Base-by-base conservation (phyloP, 1,139 yeast genomes). In the Arxiozyma telluris region DNA sequence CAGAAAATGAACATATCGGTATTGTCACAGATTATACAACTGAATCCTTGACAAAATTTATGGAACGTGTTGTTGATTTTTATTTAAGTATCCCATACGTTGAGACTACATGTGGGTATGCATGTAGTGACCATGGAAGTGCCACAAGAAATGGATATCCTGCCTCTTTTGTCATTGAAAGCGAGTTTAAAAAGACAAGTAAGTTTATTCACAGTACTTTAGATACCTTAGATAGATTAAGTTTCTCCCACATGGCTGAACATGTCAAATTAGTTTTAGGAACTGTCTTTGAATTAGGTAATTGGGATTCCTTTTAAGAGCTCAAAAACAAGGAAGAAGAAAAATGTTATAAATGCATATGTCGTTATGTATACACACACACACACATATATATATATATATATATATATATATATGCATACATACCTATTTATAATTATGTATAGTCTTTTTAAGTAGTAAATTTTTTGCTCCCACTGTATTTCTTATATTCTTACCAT, bases 101-200 rank as follows among this genome's bases (percentile, higher is more conserved):
- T 47, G 94, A 85, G 64, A 85, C 95, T 11, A 62, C 73, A 54
- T 91, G 98, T 72, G 96, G 96, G 0, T 90, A 90, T 64, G 95
- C 96, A 0, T 90, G 98, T 70, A 85, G 95, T 30, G 98, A 91
- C 70, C 96, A 90, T 69, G 87, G 94, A 4, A 83, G 95, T 52
- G 96, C 96, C 1, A 70, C 82, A 52, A 84, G 85, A 67, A 81
- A 80, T 61, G 96, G 97, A 1, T 88, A 77, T 68, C 96, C 97
- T 12, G 79, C 89, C 21, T 79, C 90, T 44, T 87, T 89, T 69
- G 84, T 88, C 54, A 80, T 87, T 59, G 98, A 91, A 70, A 77
- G 88, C 52, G 84, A 79, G 57, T 78, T 88, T 69, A 75, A 79
- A 55, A 76, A 77, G 59, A 75, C 82, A 7, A 83, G 82, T 69